Percentiles rank a stretch among this genome's conserved stretches.
phyloP scores from a whole-genome alignment of 257 asterid species.

The Marsdenia floribunda region DNA sequence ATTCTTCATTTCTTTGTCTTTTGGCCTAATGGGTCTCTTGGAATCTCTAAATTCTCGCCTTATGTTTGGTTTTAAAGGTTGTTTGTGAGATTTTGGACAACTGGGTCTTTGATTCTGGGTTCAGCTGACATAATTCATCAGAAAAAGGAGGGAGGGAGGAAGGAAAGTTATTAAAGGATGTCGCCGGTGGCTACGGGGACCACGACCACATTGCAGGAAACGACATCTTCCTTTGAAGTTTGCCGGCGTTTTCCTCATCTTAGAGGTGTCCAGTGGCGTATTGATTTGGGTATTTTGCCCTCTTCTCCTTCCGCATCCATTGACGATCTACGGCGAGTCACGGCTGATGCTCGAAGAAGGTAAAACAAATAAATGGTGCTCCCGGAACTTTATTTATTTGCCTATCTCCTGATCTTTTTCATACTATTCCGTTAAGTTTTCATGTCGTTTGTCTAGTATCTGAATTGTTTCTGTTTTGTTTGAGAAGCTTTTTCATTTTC shows the following conservation, averaged over 20 bases:
- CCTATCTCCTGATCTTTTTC: background rate
- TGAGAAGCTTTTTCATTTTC: background rate
- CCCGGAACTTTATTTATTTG: background rate
- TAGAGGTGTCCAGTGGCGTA: conserved; percentile 93
- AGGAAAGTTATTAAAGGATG: background rate
- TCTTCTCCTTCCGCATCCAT: conserved; percentile 56
- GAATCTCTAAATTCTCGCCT: conserved; percentile 5
- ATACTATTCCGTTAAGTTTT: background rate
- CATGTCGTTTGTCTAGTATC: background rate
- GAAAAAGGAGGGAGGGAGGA: background rate
- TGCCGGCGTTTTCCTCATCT: conserved; percentile 52
- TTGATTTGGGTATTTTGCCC: conserved; percentile 88
- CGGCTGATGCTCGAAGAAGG: conserved; percentile 95
- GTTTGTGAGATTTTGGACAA: conserved; percentile 5
- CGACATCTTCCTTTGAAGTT: conserved; percentile 24
- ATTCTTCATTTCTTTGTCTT: conserved; percentile 11
- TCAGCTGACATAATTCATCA: background rate
- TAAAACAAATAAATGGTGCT: conserved; percentile 11
- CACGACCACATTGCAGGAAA: conserved; percentile 28
- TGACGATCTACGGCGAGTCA: conserved; percentile 81
- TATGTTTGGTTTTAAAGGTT: background rate
- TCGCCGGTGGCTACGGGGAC: conserved; percentile 11
- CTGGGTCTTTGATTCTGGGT: conserved; percentile 11
- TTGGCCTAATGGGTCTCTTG: conserved; percentile 26
- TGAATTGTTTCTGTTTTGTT: background rate